These are phyloP conservation scores for Populus nigra DNA, from an alignment of 345 rosid genomes.

Conservation along the genomic window DNA sequence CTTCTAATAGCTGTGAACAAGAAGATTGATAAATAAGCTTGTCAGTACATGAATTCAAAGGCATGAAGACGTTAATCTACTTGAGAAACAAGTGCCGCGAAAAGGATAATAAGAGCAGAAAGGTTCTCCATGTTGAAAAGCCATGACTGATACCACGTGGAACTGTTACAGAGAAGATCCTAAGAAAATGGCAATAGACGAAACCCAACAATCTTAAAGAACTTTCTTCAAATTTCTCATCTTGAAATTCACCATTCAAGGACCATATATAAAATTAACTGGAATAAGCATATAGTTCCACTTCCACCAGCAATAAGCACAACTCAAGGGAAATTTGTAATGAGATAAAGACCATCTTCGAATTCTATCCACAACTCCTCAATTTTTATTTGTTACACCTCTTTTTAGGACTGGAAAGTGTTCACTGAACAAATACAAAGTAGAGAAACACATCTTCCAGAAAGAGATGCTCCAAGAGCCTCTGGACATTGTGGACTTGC, in stretches of 20 bases:
- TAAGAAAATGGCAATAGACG: background rate
- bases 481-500: background rate
- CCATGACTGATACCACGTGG: background rate
- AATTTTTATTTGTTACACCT: background rate
- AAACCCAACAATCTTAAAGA: background rate
- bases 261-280: background rate
- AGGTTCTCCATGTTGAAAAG: background rate
- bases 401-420: background rate
- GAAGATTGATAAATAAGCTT: background rate
- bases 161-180: background rate
- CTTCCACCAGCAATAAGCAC: background rate
- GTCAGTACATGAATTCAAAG: background rate
- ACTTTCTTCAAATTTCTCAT: background rate
- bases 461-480: background rate
- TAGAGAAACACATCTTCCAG: background rate
- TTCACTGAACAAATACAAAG: background rate
- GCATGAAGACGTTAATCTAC: background rate
- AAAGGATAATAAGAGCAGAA: background rate
- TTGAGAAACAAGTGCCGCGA: background rate
- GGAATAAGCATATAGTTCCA: background rate
- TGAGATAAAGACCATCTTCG: background rate
- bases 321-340: background rate
- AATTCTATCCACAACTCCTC: background rate
- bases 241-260: background rate
- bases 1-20: slow-evolving; percentile 72